Conservation (phyloP, 2,329 filamentous ascomycete genomes). For the Cryphonectria radicalis region DNA sequence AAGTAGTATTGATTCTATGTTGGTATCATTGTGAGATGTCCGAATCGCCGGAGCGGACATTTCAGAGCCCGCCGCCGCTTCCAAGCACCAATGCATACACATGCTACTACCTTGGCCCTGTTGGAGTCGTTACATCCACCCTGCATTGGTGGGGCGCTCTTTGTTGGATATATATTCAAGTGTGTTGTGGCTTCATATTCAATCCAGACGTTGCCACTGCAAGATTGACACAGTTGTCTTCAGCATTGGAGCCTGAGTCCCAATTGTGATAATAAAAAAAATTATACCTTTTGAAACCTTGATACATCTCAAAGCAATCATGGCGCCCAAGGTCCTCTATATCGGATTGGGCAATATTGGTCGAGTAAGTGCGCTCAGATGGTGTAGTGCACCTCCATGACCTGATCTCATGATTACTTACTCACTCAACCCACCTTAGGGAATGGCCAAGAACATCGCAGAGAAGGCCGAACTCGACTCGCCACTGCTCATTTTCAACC, state of each 20-base stretch:
- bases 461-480: conserved; percentile 73
- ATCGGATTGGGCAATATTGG: conserved; percentile 91
- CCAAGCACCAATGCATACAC: background rate
- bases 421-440: conserved; percentile 50
- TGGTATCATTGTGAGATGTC: background rate
- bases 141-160: background rate
- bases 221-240: background rate
- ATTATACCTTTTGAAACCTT: background rate
- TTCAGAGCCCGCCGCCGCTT: background rate
- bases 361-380: conserved; percentile 56
- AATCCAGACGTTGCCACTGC: background rate
- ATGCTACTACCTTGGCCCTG: background rate
- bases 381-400: background rate
- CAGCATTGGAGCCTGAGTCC: background rate
- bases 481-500: conserved; percentile 81
- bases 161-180: background rate
- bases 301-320: conserved; percentile 35
- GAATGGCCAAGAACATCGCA: conserved; percentile 83
- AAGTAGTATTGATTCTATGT: background rate
- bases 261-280: no score
- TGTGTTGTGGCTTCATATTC: background rate
- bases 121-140: background rate
- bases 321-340: conserved; percentile 71
- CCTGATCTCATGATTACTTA: conserved; percentile 17
- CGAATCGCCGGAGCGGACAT: conserved; percentile 6